Conservation (phyloP, 768 basidiomycete genomes). For the Phylloporus sp. region DNA sequence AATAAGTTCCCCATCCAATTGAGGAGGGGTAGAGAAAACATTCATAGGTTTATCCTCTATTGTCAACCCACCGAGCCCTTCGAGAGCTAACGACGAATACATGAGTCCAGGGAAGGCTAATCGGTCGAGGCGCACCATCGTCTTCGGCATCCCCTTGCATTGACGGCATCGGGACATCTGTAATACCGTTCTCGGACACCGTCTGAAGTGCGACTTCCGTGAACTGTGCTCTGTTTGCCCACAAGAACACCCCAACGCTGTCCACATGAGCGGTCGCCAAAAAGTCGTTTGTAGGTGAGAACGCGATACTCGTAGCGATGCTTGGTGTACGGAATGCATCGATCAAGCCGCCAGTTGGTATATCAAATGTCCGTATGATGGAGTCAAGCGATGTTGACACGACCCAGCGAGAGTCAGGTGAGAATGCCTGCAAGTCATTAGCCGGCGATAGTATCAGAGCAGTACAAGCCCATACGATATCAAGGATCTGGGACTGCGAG, state of each 20-base stretch:
- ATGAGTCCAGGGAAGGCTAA: slow-evolving; percentile 7
- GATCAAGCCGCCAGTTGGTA: slow-evolving; percentile 89
- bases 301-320: slow-evolving; percentile 84
- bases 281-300: slow-evolving; percentile 95
- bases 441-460: background rate
- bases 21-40: slow-evolving; percentile 80
- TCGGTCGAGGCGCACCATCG: slow-evolving; percentile 49
- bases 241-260: slow-evolving; percentile 92
- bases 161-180: slow-evolving; percentile 70
- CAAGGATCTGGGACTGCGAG: slow-evolving; percentile 80
- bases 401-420: slow-evolving; percentile 93
- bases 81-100: slow-evolving; percentile 46
- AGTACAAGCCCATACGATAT: slow-evolving; percentile 58
- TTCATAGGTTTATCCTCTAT: slow-evolving; percentile 60
- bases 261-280: slow-evolving; percentile 93
- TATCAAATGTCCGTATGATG: slow-evolving; percentile 89
- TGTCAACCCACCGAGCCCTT: slow-evolving; percentile 62
- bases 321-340: slow-evolving; percentile 87
- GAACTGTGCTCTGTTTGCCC: slow-evolving; percentile 97
- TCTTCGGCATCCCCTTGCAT: slow-evolving; percentile 83
- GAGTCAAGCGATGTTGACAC: slow-evolving; percentile 86
- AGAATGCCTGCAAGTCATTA: slow-evolving; percentile 66
- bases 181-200: slow-evolving; percentile 72
- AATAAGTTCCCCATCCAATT: slow-evolving; percentile 86
- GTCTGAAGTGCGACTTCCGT: slow-evolving; percentile 77